Evolutionary conservation across 116 monocot species (phyloP).

Genomic region (Zostera marina): DNA sequence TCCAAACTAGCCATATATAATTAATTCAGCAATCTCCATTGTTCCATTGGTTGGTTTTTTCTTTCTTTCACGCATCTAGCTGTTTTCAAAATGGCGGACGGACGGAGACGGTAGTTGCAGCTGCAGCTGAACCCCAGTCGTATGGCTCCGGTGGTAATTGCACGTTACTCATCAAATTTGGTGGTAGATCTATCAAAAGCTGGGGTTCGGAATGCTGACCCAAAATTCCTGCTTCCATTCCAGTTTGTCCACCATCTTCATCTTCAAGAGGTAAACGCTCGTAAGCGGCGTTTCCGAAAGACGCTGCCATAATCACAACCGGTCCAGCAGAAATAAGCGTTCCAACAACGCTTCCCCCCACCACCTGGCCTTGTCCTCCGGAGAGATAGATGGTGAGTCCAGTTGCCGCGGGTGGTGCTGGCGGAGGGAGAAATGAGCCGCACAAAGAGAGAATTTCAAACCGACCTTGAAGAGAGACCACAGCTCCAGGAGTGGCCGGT

Average conservation of each 20-base stretch:
- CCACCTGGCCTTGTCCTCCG: slow-evolving; percentile 38
- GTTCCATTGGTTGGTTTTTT: no score
- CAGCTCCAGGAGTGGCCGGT: slow-evolving; percentile 28
- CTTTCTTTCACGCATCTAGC: not conserved
- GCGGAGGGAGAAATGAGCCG: slow-evolving; percentile 51
- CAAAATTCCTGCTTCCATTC: not conserved
- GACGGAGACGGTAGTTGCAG: no score
- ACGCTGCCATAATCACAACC: slow-evolving; percentile 44
- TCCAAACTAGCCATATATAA: no score
- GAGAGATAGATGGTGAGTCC: slow-evolving; percentile 38
- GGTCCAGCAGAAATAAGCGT: slow-evolving; percentile 25
- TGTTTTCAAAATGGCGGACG: slow-evolving; percentile 3
- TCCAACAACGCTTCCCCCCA: slow-evolving; percentile 42
- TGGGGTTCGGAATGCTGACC: slow-evolving; percentile 16
- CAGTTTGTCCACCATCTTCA: slow-evolving; percentile 16
- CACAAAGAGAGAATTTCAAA: slow-evolving; percentile 68
- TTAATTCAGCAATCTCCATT: no score
- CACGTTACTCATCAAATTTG: slow-evolving; percentile 28
- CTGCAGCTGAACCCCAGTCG: slow-evolving; percentile 24
- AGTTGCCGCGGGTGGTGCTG: slow-evolving; percentile 38
- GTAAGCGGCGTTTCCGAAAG: slow-evolving; percentile 37
- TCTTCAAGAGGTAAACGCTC: slow-evolving; percentile 38
- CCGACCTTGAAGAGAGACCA: slow-evolving; percentile 47
- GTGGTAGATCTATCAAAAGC: slow-evolving; percentile 22
- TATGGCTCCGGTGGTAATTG: slow-evolving; percentile 29